Evolutionary conservation across 768 basidiomycete genomes (phyloP), one percentile per base, ranked within the genome.

Genomic region (Kwoniella heveanensis): DNA sequence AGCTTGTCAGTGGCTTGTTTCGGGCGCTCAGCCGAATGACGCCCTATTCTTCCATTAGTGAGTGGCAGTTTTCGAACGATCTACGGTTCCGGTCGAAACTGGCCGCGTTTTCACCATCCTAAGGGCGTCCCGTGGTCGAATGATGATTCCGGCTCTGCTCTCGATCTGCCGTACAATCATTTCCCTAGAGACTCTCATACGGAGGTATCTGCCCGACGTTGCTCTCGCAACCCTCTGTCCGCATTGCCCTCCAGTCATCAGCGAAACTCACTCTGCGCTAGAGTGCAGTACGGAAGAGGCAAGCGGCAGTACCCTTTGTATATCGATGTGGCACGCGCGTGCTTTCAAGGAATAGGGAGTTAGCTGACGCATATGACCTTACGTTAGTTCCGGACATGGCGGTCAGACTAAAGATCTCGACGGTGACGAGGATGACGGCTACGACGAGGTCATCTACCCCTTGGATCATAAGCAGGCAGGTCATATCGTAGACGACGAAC

Each of bases 1-100:
- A 49, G 92, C 89, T 4, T 94, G 95, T 91, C 84, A 86, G 63
- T 97, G 93, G 94, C 87, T 99, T n/a, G 90, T 93, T 19, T 81
- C 79, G 17, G 88, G 84, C 65, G 92, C 94, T 13, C 81, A 82
- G 19, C 86, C 90, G 1, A 88, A 81, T 54, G 80, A 80, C 59
- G 65, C 73, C 0, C 54, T 80, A 37, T 79, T 80, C 71, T 79
- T 79, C 74, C 78, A 79, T 55, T 79, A 79, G 70, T 79, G 27
- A 64, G 75, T 70, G 1, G 19, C n/a, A 22, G 32, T 36, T 36
- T 36, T 13, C n/a, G n/a, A n/a, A n/a, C n/a, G n/a, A n/a, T n/a
- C n/a, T n/a, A n/a, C n/a, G n/a, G n/a, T n/a, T n/a, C n/a, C n/a
- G n/a, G n/a, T n/a, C n/a, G n/a, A n/a, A n/a, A n/a, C n/a, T n/a